Evolutionary conservation across 768 basidiomycete species (phyloP).

Genomic region (Trametes sanguinea): DNA sequence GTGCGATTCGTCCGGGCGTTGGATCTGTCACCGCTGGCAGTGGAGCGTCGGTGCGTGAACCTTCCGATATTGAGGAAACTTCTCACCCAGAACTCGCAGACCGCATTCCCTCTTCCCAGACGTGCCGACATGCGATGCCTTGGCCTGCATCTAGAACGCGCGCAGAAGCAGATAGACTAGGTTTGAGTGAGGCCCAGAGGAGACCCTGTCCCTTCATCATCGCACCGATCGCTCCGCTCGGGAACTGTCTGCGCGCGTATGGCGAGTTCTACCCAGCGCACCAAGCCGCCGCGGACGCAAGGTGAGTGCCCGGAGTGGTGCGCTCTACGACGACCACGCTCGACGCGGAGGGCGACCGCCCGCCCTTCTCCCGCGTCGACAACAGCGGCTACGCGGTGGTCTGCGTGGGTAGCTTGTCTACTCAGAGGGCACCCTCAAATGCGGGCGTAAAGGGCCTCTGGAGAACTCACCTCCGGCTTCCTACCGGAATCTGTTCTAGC

Average conservation of each 20-base stretch:
- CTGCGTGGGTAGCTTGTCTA: slow-evolving; percentile 5
- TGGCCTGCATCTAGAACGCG: slow-evolving; percentile 12
- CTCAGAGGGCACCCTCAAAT: slow-evolving; percentile 14
- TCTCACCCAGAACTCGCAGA: slow-evolving; percentile 15
- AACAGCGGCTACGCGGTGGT: slow-evolving; percentile 4
- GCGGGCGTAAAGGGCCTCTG: slow-evolving; percentile 18
- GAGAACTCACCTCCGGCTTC: slow-evolving; percentile 12
- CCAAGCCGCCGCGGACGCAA: neutral
- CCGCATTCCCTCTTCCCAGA: slow-evolving; percentile 7
- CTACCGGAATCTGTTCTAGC: slow-evolving; percentile 12
- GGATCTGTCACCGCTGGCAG: slow-evolving; percentile 8
- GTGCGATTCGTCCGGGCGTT: slow-evolving; percentile 16
- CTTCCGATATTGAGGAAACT: slow-evolving; percentile 21
- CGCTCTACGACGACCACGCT: neutral
- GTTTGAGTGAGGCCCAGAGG: slow-evolving; percentile 1
- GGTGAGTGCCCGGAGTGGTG: neutral
- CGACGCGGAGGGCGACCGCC: too few species aligned
- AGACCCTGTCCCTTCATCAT: neutral
- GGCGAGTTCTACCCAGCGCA: neutral
- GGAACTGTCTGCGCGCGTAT: slow-evolving; percentile 1
- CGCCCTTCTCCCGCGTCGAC: slow-evolving; percentile 17
- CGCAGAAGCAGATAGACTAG: slow-evolving; percentile 5
- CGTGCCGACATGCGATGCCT: slow-evolving; percentile 12
- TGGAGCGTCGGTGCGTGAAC: slow-evolving; percentile 6
- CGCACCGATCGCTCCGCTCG: slow-evolving; percentile 6